Conservation (phyloP, 371 early-diverging fungal species). For the Zopfochytrium polystomum region DNA sequence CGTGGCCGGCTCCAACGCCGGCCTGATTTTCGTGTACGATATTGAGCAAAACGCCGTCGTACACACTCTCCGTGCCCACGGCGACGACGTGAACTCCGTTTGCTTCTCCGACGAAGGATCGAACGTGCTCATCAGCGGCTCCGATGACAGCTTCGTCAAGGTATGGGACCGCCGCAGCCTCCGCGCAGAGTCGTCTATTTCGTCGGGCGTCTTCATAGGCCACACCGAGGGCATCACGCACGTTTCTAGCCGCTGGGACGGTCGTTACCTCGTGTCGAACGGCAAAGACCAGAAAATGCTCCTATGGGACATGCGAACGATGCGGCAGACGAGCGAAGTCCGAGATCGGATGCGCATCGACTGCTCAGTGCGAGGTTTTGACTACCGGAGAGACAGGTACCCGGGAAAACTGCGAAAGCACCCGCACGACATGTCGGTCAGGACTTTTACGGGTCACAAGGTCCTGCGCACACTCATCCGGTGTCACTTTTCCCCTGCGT, state of each 20-base stretch:
- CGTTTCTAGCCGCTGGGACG: slow-evolving; percentile 44
- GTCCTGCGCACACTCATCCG: slow-evolving; percentile 65
- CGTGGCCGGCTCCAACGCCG: slow-evolving; percentile 52
- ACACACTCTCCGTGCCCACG: slow-evolving; percentile 17
- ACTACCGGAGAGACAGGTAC: slow-evolving; percentile 38
- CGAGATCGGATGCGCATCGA: neutral
- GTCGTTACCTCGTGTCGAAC: slow-evolving; percentile 44
- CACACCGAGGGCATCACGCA: slow-evolving; percentile 69
- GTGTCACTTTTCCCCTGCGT: slow-evolving; percentile 61
- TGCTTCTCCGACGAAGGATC: slow-evolving; percentile 60
- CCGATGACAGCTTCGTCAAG: slow-evolving; percentile 60
- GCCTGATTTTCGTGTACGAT: slow-evolving; percentile 53
- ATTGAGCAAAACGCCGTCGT: slow-evolving; percentile 48
- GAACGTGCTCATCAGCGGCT: slow-evolving; percentile 59
- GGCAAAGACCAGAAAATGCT: slow-evolving; percentile 65
- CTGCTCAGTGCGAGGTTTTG: slow-evolving; percentile 24
- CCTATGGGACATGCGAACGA: slow-evolving; percentile 61
- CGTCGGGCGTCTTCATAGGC: slow-evolving; percentile 58
- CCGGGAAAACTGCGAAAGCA: slow-evolving; percentile 32
- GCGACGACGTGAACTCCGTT: slow-evolving; percentile 36
- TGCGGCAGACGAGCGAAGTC: slow-evolving; percentile 11
- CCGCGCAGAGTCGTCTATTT: too few relatives aligned
- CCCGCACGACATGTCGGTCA: slow-evolving; percentile 54
- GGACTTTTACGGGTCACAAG: slow-evolving; percentile 48
- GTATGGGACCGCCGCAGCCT: slow-evolving; percentile 63